These are phyloP conservation scores for Pichia gijzeniarum DNA, from an alignment of 805 yeast species.

Conservation along the genomic window DNA sequence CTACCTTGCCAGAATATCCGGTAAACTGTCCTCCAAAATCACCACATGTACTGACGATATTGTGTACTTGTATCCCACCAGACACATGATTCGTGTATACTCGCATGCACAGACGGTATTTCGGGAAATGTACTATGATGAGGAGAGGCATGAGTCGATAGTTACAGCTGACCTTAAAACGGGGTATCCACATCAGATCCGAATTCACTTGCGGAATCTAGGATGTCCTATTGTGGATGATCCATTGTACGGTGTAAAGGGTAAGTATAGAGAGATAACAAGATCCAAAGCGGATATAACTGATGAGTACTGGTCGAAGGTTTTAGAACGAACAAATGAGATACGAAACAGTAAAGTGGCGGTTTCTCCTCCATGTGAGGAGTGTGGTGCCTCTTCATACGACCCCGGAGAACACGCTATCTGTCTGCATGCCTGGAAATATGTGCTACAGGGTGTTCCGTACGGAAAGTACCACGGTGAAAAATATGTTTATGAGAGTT, in stretches of 20 bases:
- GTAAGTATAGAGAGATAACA: conserved; percentile 12
- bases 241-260: conserved; percentile 23
- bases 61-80: conserved; percentile 22
- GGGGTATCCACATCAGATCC: conserved; percentile 50
- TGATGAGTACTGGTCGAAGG: conserved; percentile 6
- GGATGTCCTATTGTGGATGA: conserved; percentile 32
- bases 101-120: conserved; percentile 20
- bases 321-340: conserved; percentile 12
- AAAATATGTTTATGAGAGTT: not conserved
- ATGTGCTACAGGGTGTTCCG: conserved; percentile 15
- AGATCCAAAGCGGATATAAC: conserved; percentile 5
- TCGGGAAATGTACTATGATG: conserved; percentile 22
- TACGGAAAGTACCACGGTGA: conserved; percentile 3
- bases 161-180: conserved; percentile 40
- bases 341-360: conserved; percentile 17
- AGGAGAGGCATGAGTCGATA: conserved; percentile 29
- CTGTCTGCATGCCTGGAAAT: conserved; percentile 41
- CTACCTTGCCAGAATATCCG: conserved; percentile 38
- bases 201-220: conserved; percentile 45
- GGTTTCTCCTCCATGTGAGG: conserved; percentile 22
- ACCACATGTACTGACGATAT: conserved; percentile 33
- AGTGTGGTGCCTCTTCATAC: conserved; percentile 28
- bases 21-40: conserved; percentile 32
- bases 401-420: conserved; percentile 20
- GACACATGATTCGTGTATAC: conserved; percentile 16